Conservation (phyloP, 768 basidiomycete species). For the Russula virescens region DNA sequence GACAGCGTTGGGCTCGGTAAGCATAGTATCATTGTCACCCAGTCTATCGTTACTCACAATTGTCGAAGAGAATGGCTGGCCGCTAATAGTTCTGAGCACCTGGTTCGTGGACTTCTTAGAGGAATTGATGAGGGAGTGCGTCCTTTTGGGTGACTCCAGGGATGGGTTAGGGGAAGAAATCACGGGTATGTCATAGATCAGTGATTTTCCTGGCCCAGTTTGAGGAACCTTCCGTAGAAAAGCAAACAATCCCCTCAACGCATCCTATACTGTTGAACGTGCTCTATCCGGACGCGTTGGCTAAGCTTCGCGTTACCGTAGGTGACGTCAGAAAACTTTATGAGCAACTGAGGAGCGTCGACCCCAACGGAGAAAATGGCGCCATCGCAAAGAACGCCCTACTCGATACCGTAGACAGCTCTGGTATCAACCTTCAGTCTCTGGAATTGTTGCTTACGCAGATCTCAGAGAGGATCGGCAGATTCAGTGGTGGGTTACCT, state of each 20-base stretch:
- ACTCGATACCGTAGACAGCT: conserved; percentile 56
- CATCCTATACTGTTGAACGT: conserved; percentile 49
- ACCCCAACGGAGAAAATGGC: conserved; percentile 54
- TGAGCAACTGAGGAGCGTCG: conserved; percentile 44
- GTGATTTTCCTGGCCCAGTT: background rate
- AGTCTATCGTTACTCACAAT: conserved; percentile 3
- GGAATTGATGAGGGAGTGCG: conserved; percentile 51
- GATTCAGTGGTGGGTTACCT: conserved; percentile 26
- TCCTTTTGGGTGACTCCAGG: conserved; percentile 32
- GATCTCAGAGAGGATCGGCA: conserved; percentile 30
- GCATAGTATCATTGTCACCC: conserved; percentile 3
- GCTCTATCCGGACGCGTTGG: conserved; percentile 54
- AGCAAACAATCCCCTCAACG: conserved; percentile 3
- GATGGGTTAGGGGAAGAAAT: conserved; percentile 11
- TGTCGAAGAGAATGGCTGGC: conserved; percentile 62
- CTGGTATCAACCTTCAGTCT: conserved; percentile 54
- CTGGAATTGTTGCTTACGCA: conserved; percentile 45
- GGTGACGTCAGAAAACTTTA: conserved; percentile 56
- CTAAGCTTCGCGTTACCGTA: conserved; percentile 45
- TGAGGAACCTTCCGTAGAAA: background rate
- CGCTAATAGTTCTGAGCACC: conserved; percentile 52
- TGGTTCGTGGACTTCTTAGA: conserved; percentile 63
- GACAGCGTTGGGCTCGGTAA: conserved; percentile 60
- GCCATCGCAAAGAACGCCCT: conserved; percentile 60
- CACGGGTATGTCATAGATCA: background rate